A percentile compares a stretch with the other conserved stretches of the same genome.
phyloP scores from a whole-genome alignment of 768 basidiomycete species.

The Phanerodontia chrysosporium region DNA sequence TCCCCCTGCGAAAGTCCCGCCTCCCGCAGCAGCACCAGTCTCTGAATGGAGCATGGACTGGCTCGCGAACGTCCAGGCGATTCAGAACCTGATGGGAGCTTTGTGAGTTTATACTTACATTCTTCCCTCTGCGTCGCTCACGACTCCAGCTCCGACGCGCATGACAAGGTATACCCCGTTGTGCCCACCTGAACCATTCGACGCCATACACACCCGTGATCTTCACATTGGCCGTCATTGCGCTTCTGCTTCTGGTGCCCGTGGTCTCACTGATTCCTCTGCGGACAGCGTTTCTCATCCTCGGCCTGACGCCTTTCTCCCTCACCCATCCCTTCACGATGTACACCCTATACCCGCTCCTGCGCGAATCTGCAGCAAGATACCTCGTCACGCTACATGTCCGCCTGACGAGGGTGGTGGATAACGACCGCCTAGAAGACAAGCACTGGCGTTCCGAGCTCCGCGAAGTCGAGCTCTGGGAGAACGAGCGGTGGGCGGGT shows the following conservation, averaged over 20 bases:
- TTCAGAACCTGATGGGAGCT: constrained; percentile 88
- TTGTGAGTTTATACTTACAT: constrained; percentile 38
- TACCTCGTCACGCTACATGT: constrained; percentile 14
- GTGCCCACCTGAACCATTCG: constrained; percentile 44
- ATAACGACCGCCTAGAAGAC: constrained; percentile 65
- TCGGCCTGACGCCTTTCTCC: constrained; percentile 49
- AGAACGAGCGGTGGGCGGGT: constrained; percentile 64
- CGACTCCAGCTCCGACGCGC: constrained; percentile 50
- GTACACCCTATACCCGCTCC: constrained; percentile 25
- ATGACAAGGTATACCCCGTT: constrained; percentile 51
- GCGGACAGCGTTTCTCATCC: constrained; percentile 42
- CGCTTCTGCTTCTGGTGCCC: constrained; percentile 33
- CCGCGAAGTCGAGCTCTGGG: constrained; percentile 70
- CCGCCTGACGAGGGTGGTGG: constrained; percentile 36
- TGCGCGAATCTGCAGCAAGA: constrained; percentile 22
- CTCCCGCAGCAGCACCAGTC: constrained; percentile 33
- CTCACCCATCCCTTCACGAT: constrained; percentile 46
- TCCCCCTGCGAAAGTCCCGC: constrained; percentile 16
- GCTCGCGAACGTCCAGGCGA: constrained; percentile 83
- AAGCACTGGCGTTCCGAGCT: constrained; percentile 60
- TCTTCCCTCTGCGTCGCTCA: background rate
- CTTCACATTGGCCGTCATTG: constrained; percentile 42
- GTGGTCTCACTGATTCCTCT: constrained; percentile 32
- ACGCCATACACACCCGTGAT: constrained; percentile 53
- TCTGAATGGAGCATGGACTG: constrained; percentile 72